Conservation (phyloP, 1,284 basidiomycete genomes). For the Ganoderma multipileum region DNA sequence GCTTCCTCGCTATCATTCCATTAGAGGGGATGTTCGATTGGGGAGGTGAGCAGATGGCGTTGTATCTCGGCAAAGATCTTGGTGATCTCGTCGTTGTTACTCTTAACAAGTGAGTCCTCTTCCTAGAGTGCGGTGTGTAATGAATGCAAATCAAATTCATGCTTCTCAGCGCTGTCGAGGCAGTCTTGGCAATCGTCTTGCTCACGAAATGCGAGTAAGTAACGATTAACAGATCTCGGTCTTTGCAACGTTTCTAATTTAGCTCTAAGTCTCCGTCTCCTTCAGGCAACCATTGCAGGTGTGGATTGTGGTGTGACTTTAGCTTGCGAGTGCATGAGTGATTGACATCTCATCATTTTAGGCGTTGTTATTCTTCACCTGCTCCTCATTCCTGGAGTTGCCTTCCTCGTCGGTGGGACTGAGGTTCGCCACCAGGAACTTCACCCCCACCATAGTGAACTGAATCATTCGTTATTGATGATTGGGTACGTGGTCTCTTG, state of each 20-base stretch:
- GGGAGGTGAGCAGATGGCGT: slow-evolving; percentile 66
- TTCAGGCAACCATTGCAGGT: slow-evolving; percentile 69
- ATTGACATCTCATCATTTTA: slow-evolving; percentile 26
- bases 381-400: slow-evolving; percentile 63
- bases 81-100: slow-evolving; percentile 66
- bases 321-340: too few species aligned
- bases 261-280: slow-evolving; percentile 50
- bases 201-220: slow-evolving; percentile 71
- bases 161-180: slow-evolving; percentile 55
- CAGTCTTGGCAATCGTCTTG: slow-evolving; percentile 70
- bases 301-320: slow-evolving; percentile 15
- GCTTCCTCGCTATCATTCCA: slow-evolving; percentile 60
- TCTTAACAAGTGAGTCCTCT: slow-evolving; percentile 61
- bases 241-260: background rate
- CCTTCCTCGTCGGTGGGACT: slow-evolving; percentile 68
- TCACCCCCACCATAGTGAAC: slow-evolving; percentile 57
- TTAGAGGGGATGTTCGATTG: slow-evolving; percentile 64
- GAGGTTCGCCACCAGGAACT: slow-evolving; percentile 57
- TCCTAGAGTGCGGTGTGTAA: slow-evolving; percentile 34
- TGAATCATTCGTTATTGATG: slow-evolving; percentile 71
- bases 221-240: background rate
- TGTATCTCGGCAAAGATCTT: slow-evolving; percentile 61
- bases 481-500: slow-evolving; percentile 54
- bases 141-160: slow-evolving; percentile 42
- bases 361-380: slow-evolving; percentile 69